Evolutionary conservation across 805 yeast species (phyloP), one percentile per base, ranked within the genome.

Genomic region (Huiozyma naganishii): DNA sequence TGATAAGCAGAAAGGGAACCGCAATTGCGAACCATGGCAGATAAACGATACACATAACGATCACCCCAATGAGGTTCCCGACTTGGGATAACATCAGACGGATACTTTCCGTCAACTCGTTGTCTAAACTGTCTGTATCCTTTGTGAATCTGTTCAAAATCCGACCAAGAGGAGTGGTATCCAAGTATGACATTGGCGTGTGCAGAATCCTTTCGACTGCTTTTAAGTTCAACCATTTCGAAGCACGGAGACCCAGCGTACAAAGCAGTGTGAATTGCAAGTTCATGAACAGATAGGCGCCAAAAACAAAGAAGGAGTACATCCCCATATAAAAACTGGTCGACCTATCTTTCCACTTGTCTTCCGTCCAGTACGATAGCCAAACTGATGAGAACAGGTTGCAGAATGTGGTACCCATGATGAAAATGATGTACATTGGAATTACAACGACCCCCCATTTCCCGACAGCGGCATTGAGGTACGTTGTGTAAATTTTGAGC

Each of bases 161-260:
- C 54, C 95, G 74, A 4, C 96, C 95, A 63, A 84, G 69, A 2
- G 96, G 96, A 0, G 94, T 83, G 5, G 87, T 79, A 59, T 87
- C 95, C 68, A 86, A 75, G 56, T 74, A 87, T 0, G 81, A 65
- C 90, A 85, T 83, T 36, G 95, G 95, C 1, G 92, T 80, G 48
- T 79, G 80, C 47, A 87, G 64, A 12, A 87, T 68, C 37, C 71
- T 72, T 37, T 72, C 63, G 30, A 80, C 70, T 4, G 95, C 88
- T 39, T 53, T 52, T 32, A 80, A 64, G 53, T 84, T 86, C 55
- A 87, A 68, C 36, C 55, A 59, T 43, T 68, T 73, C 5, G 84
- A 69, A 3, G 88, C 77, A 34, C 27, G 36, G 44, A 71, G 66
- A 29, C 73, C 78, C 47, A 80, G 54, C n/a, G 47, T 48, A 43